Base-by-base conservation (phyloP, 139 green algal genomes). In the Picochlorum sp. region DNA sequence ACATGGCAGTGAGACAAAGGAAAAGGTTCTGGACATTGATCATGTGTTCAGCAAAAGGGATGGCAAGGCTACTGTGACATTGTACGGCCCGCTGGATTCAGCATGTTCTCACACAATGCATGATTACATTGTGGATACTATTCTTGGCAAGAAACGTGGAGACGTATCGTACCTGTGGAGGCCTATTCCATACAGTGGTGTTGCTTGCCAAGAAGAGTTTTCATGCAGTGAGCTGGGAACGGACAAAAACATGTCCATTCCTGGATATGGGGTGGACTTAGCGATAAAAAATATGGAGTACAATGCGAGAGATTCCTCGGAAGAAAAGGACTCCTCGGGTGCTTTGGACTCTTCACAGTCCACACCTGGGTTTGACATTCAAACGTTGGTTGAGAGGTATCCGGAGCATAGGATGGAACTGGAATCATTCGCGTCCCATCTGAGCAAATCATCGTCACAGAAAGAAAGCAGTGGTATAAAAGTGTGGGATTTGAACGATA, bases 221-320 rank as follows among this genome's bases (percentile, higher is more conserved):
- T 26, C 18, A 13, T 86, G 76, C 56, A 26, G 51, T 21, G n/a
- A 16, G 13, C 62, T 80, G 26, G 80, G 80, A 4, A 44, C 41
- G 0, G 49, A 26, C 13, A 71, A 26, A 15, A 31, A 20, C 26
- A 60, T 91, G 52, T 51, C 60, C 18, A 61, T 94, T 47, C 74
- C 80, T 1, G 93, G 93, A 3, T 98, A 85, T 37, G 92, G 92
- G 10, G 83, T 93, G 18, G 92, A 98, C 77, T 75, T 96, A 49
- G 91, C 88, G 4, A 78, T 98, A 9, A 98, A 98, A 70, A 97
- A 95, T 78, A 98, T 90, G 73, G 93, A 98, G 74, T 98, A 98
- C 77, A 92, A 84, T 24, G 92, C 92, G 0, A 73, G 92, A 50
- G 90, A 98, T 65, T 92, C 97, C 68, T 82, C 66, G 23, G 18